Conservation (phyloP, 2,329 filamentous ascomycete species). For the Pseudocercospora cruenta region DNA sequence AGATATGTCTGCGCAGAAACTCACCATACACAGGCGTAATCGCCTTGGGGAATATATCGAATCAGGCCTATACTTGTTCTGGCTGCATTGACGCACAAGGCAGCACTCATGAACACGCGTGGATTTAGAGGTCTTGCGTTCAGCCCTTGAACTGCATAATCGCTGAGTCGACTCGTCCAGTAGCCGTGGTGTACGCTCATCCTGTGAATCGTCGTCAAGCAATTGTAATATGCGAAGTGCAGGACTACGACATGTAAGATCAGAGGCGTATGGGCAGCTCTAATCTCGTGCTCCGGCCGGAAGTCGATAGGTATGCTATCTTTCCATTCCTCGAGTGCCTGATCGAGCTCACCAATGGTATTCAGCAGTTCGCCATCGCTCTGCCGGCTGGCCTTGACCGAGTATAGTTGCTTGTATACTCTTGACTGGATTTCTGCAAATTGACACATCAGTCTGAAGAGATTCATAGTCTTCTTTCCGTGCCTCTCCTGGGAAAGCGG, state of each 20-base stretch:
- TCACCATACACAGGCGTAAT: slow-evolving; percentile 93
- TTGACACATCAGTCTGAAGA: slow-evolving; percentile 91
- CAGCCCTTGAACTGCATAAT: slow-evolving; percentile 91
- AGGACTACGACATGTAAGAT: slow-evolving; percentile 92
- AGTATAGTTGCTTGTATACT: slow-evolving; percentile 92
- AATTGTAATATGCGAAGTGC: slow-evolving; percentile 98
- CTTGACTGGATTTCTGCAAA: slow-evolving; percentile 90
- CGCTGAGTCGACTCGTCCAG: slow-evolving; percentile 93
- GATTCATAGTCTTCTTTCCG: slow-evolving; percentile 88
- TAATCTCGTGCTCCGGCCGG: slow-evolving; percentile 95
- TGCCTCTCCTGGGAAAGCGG: slow-evolving; percentile 68
- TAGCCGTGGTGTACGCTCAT: slow-evolving; percentile 99
- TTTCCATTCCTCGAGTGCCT: slow-evolving; percentile 86
- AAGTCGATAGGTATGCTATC: slow-evolving; percentile 94
- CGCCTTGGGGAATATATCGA: slow-evolving; percentile 94
- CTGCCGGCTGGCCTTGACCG: slow-evolving; percentile 87
- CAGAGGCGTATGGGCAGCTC: slow-evolving; percentile 87
- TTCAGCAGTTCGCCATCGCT: slow-evolving; percentile 91
- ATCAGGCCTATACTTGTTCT: slow-evolving; percentile 90
- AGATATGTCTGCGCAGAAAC: slow-evolving; percentile 33
- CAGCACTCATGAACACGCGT: slow-evolving; percentile 89
- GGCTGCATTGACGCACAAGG: slow-evolving; percentile 88
- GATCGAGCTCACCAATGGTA: slow-evolving; percentile 92
- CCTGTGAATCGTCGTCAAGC: slow-evolving; percentile 92
- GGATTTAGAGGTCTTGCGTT: slow-evolving; percentile 91